Conservation (phyloP, 176 grass and related monocot species). For the Puccinellia tenuiflora region DNA sequence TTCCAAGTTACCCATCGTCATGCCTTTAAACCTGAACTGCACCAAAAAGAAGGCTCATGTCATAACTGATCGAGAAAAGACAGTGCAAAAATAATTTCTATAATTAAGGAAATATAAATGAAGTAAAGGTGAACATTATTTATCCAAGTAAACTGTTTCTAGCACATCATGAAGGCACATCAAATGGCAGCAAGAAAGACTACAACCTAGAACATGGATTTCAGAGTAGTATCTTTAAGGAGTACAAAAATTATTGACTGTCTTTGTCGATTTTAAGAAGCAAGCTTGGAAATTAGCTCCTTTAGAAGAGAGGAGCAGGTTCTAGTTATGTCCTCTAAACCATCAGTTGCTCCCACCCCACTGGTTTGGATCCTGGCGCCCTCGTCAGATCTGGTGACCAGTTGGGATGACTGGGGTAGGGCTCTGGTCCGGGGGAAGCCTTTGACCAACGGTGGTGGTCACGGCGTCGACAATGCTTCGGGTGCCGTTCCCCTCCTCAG, state of each 20-base stretch:
- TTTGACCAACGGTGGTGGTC: no score
- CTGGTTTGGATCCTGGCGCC: no score
- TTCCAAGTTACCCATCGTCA: background rate
- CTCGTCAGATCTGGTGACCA: no score
- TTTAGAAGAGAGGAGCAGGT: background rate
- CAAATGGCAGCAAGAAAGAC: background rate
- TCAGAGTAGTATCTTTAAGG: background rate
- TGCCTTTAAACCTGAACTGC: background rate
- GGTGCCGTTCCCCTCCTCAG: no score
- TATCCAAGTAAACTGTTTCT: background rate
- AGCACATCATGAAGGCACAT: background rate
- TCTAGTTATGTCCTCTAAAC: background rate
- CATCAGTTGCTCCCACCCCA: no score
- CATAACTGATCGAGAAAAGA: background rate
- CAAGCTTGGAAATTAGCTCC: background rate
- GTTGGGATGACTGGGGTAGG: no score
- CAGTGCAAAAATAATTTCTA: background rate
- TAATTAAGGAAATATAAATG: background rate
- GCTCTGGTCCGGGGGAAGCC: no score
- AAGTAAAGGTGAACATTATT: background rate
- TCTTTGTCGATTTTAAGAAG: background rate
- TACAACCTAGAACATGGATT: background rate
- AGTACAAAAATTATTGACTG: background rate
- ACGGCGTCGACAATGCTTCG: no score
- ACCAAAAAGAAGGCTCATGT: background rate